phyloP scores from a whole-genome alignment of 2,329 filamentous ascomycete species.

The Corynespora cassiicola region DNA sequence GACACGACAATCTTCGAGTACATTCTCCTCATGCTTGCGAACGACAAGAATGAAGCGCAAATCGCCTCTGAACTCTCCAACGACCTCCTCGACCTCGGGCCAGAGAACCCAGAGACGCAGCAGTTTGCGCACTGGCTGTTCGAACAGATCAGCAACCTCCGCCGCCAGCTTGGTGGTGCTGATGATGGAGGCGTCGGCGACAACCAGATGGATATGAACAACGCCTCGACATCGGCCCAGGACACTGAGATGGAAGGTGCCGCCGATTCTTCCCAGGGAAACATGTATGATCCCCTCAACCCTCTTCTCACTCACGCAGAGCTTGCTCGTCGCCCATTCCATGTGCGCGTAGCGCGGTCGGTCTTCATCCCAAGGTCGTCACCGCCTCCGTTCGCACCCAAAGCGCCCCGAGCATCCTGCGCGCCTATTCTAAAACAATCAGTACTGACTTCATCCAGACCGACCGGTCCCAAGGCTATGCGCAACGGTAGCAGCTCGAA shows the following conservation, averaged over 20 bases:
- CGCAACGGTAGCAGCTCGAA: conserved; percentile 67
- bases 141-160: conserved; percentile 75
- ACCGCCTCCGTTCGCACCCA: too few species aligned
- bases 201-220: conserved; percentile 29
- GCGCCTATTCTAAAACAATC: not conserved
- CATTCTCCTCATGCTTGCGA: conserved; percentile 95
- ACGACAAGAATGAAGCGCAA: conserved; percentile 90
- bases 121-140: conserved; percentile 96
- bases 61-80: conserved; percentile 87
- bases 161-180: conserved; percentile 65
- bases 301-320: not conserved
- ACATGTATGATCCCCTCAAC: conserved; percentile 47
- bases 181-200: conserved; percentile 34
- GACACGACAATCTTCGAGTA: conserved; percentile 92
- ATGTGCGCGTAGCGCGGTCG: too few species aligned
- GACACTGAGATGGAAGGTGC: conserved; percentile 77
- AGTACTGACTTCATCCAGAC: conserved; percentile 66
- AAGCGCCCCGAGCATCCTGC: not conserved
- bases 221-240: conserved; percentile 43
- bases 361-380: too few species aligned
- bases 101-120: conserved; percentile 81
- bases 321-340: too few species aligned
- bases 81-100: conserved; percentile 81
- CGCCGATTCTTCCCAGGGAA: conserved; percentile 48
- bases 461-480: conserved; percentile 95